Base-by-base conservation (phyloP, 2,329 filamentous ascomycete genomes). In the Venturia pyrina region DNA sequence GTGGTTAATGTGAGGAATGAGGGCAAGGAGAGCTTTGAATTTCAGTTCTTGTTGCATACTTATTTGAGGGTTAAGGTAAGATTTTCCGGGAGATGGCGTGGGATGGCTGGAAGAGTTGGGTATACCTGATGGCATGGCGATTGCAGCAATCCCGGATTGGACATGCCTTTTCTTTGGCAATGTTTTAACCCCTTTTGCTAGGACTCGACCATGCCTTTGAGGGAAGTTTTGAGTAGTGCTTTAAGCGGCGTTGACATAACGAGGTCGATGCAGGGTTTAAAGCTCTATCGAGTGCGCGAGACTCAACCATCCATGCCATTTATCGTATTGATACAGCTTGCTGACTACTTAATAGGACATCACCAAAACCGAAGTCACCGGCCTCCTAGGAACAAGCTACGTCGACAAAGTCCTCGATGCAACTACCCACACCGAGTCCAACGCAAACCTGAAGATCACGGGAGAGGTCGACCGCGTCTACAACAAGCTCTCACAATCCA, bases 381-480 rank as follows among this genome's bases (percentile, higher is more conserved):
- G 92, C 69, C 89, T 99, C 66, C 86, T 90, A 69, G 85, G 84
- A 69, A 86, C 90, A 37, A 79, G 84, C 63, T 99, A 95, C 79
- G 76, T 87, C 70, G 93, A 98, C 83, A 99, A 98, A 81, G 84
- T 93, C 63, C 83, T 83, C 69, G 84, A 89, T 71, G 83, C 82
- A 21, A 79, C 82, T 60, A 82, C 84, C 63, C 81, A 85, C 70
- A 88, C 87, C 72, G 88, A 88, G 69, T 83, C 89, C 66, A 82
- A 86, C 13, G 80, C 84, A 50, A 79, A 82, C 11, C 73, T 98
- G 63, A 82, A 81, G 70, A 89, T 99, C 76, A 83, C 86, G 10
- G 83, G 85, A 73, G 92, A 97, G 79, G 89, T 87, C 41, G 95
- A 99, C 79, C 88, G 93, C 68, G 87, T 98, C 62, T 99, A 98